Percentiles rank a stretch among this genome's conserved stretches.
Conservation (phyloP, 768 basidiomycete genomes). For the Podaxis sp. region DNA sequence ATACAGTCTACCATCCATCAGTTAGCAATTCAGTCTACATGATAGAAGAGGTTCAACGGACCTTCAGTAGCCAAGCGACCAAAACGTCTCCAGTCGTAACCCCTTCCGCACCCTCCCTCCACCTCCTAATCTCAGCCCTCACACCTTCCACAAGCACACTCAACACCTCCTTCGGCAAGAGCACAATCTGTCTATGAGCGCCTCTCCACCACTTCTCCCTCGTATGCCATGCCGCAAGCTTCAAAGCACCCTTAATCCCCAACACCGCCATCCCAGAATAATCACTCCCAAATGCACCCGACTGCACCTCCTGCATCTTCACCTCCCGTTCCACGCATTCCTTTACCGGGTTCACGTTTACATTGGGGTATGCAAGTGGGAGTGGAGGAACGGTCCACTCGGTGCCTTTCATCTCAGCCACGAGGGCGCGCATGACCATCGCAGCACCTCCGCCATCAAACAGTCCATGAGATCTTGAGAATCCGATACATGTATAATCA, state of each 20-base stretch:
- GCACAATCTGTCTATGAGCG: constrained; percentile 27
- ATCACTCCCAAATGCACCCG: not conserved
- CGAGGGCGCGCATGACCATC: constrained; percentile 30
- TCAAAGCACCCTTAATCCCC: constrained; percentile 25
- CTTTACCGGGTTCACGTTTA: constrained; percentile 30
- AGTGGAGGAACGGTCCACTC: constrained; percentile 32
- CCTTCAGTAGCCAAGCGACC: constrained; percentile 38
- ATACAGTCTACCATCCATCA: constrained; percentile 26
- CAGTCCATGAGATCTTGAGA: constrained; percentile 36
- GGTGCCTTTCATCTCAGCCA: constrained; percentile 32
- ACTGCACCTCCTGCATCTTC: constrained; percentile 7
- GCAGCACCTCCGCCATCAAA: constrained; percentile 39
- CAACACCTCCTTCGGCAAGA: constrained; percentile 28
- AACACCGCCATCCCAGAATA: constrained; percentile 23
- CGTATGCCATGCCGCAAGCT: constrained; percentile 30
- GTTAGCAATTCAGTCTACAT: not conserved
- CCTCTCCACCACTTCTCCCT: constrained; percentile 33
- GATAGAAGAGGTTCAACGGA: constrained; percentile 9
- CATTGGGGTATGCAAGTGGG: constrained; percentile 18
- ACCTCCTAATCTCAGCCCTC: constrained; percentile 19
- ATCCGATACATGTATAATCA: constrained; percentile 35
- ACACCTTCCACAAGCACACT: constrained; percentile 25
- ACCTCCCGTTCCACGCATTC: constrained; percentile 20
- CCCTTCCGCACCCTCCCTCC: constrained; percentile 12
- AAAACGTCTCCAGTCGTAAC: constrained; percentile 36